Evolutionary conservation across 2,329 filamentous ascomycete genomes (phyloP), one percentile per base, ranked within the genome.

Genomic region (Aspergillus sp.): DNA sequence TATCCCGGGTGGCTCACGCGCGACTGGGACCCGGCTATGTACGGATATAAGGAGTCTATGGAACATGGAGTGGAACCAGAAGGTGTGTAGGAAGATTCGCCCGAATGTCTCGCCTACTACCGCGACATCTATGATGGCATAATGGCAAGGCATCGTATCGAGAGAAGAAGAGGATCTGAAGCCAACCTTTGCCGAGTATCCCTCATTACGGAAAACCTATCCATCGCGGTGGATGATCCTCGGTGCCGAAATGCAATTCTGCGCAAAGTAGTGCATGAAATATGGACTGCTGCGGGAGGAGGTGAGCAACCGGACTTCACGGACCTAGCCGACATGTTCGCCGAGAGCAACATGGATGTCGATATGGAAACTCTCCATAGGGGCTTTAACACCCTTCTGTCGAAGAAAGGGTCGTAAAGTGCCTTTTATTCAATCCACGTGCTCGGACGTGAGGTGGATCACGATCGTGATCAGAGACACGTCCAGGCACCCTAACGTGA

Each of bases 21-120:
- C 7, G 47, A 51, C 35, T 51, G 47, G 47, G 46, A 51, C 14
- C 41, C 38, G 2, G 8, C 12, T 16, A 43, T 41, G 36, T 49
- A 45, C 34, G 41, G 32, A 6, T 47, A 39, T 15, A 22, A 22
- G 6, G 19, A 22, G 19, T 22, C 29, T 13, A 33, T 34, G 35
- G 42, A 43, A 13, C 5, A 41, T 29, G 37, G 37, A 24, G 32
- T 34, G 7, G 30, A 47, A 26, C 43, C 41, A 8, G 39, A 39
- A 12, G 36, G 43, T 10, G 30, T 37, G 2, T 47, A 42, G 42
- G 45, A 49, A 33, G 45, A 47, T 17, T 39, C 32, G 4, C 39
- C 32, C 5, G 14, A 29, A 8, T 14, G n/a, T 8, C 38, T 49
- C 4, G 29, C 34, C 6, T 24, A 24, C 26, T 46, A 41, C 34